Conservation (phyloP, 2,329 filamentous ascomycete species). For the Oidium heveae region DNA sequence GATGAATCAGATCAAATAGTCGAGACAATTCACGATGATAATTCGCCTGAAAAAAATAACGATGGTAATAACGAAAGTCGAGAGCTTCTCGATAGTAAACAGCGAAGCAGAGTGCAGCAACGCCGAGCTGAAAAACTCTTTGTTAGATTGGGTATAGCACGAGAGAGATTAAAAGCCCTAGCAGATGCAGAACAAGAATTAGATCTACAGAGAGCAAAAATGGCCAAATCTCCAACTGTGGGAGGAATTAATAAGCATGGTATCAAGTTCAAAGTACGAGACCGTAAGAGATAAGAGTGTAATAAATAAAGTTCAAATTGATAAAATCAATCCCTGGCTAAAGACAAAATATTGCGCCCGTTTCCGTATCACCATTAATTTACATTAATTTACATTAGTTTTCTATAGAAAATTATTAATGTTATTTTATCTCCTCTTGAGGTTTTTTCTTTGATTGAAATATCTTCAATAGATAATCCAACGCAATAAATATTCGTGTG, state of each 20-base stretch:
- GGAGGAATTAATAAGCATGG: constrained; percentile 33
- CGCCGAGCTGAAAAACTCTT: constrained; percentile 21
- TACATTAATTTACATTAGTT: too few species aligned
- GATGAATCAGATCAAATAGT: too few species aligned
- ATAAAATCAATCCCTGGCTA: too few species aligned
- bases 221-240: constrained; percentile 38
- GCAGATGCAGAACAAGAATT: constrained; percentile 30
- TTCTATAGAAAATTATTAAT: too few species aligned
- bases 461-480: too few species aligned
- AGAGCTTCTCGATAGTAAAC: constrained; percentile 8
- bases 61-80: constrained; percentile 8
- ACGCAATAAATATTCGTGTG: too few species aligned
- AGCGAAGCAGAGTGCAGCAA: constrained; percentile 16
- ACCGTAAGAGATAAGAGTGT: constrained; percentile 33
- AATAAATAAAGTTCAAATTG: too few species aligned
- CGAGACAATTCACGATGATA: constrained; percentile 9
- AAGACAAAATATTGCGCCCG: too few species aligned
- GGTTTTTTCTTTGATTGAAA: too few species aligned
- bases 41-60: constrained; percentile 5
- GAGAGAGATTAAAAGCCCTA: constrained; percentile 28
- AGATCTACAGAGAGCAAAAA: constrained; percentile 32
- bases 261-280: constrained; percentile 34
- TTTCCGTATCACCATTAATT: too few species aligned
- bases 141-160: constrained; percentile 22
- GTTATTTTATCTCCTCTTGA: too few species aligned